Evolutionary conservation across 495 filamentous ascomycete species (phyloP).

Genomic region (Cercophora samala): DNA sequence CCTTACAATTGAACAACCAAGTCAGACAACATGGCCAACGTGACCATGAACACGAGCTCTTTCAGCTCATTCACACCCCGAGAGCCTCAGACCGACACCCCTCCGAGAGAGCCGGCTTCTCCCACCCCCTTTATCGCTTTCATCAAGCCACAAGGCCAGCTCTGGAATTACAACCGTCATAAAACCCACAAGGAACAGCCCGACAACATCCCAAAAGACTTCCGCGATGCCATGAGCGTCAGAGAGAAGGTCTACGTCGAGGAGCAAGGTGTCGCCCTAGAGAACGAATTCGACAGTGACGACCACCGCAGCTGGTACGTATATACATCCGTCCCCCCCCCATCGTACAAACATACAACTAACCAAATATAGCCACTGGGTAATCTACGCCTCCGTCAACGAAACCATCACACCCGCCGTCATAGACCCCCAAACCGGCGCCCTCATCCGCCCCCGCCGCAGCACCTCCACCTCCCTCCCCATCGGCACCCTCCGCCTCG

Average conservation of each 20-base stretch:
- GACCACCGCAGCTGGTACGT: conserved; percentile 53
- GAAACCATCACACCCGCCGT: conserved; percentile 33
- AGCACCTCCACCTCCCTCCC: conserved; percentile 45
- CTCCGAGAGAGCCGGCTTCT: background rate
- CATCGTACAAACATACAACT: too few relatives aligned
- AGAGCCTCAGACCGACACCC: background rate
- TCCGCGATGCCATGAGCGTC: conserved; percentile 75
- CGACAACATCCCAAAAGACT: conserved; percentile 52
- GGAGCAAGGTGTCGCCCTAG: conserved; percentile 66
- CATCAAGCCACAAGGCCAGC: conserved; percentile 4
- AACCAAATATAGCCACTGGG: conserved; percentile 90
- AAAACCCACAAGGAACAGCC: conserved; percentile 17
- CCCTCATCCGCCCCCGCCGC: conserved; percentile 30
- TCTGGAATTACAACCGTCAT: conserved; percentile 45
- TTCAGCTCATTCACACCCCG: background rate
- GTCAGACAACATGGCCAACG: background rate
- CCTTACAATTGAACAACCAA: background rate
- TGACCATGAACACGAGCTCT: background rate
- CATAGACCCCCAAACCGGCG: conserved; percentile 31
- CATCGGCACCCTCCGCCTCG: conserved; percentile 71
- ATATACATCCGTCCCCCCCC: background rate
- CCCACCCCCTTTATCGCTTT: conserved; percentile 7
- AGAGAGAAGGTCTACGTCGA: conserved; percentile 72
- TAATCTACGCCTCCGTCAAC: conserved; percentile 62
- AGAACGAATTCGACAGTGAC: conserved; percentile 74